Percentiles rank a stretch among this genome's conserved stretches.
These are phyloP conservation scores for Dipodascus geniculatus DNA, from an alignment of 805 yeast genomes.

Conservation along the genomic window DNA sequence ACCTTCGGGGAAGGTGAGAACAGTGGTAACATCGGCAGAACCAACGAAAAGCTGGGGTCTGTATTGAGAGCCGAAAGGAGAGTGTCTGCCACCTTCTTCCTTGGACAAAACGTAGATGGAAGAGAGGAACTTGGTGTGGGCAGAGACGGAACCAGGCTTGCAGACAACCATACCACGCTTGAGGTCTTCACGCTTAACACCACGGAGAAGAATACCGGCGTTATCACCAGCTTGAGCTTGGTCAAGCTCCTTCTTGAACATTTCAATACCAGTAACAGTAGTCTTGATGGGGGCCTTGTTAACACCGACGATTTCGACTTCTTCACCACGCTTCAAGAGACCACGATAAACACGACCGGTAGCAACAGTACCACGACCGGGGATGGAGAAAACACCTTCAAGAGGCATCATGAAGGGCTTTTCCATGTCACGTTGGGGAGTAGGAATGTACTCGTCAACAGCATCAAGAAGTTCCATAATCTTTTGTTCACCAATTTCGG, in stretches of 20 bases:
- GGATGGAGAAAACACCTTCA: slow-evolving; percentile 94
- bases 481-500: slow-evolving; percentile 86
- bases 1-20: slow-evolving; percentile 76
- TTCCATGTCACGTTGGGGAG: slow-evolving; percentile 92
- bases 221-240: slow-evolving; percentile 98
- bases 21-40: slow-evolving; percentile 91
- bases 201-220: slow-evolving; percentile 95
- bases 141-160: slow-evolving; percentile 82
- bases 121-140: slow-evolving; percentile 89
- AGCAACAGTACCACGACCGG: slow-evolving; percentile 99
- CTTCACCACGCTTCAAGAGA: slow-evolving; percentile 94
- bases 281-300: slow-evolving; percentile 80
- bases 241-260: slow-evolving; percentile 98
- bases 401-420: slow-evolving; percentile 95
- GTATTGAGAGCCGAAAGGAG: slow-evolving; percentile 93
- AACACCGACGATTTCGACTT: slow-evolving; percentile 92
- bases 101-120: slow-evolving; percentile 85
- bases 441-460: slow-evolving; percentile 89
- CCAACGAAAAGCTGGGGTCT: slow-evolving; percentile 96
- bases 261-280: slow-evolving; percentile 95
- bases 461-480: slow-evolving; percentile 77
- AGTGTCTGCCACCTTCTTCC: slow-evolving; percentile 99
- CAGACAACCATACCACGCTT: slow-evolving; percentile 96
- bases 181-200: slow-evolving; percentile 94
- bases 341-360: slow-evolving; percentile 99